Conservation (phyloP, 805 yeast species). For the Yarrowia sp. region DNA sequence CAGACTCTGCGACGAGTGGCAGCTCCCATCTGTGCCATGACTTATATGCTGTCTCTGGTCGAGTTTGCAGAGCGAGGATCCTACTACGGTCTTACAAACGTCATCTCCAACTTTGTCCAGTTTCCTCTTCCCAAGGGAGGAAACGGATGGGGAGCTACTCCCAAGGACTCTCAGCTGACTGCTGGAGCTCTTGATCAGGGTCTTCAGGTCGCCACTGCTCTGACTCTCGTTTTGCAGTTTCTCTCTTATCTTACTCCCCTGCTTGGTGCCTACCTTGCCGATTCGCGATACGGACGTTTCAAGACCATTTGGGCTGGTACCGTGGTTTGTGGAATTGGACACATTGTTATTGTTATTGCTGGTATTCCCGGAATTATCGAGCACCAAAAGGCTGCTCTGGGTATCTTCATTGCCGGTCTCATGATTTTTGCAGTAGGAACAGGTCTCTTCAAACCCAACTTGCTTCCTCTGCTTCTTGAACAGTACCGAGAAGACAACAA, state of each 20-base stretch:
- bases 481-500: not conserved
- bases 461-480: not conserved
- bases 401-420: not conserved
- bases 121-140: not conserved
- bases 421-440: not conserved
- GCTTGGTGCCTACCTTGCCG: not conserved
- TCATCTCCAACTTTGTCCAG: not conserved
- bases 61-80: not conserved
- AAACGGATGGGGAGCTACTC: not conserved
- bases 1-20: not conserved
- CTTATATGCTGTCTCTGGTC: not conserved
- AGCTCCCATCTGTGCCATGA: not conserved
- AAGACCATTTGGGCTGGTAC: not conserved
- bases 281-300: not conserved
- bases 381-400: not conserved
- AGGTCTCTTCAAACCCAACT: not conserved
- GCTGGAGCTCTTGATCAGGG: not conserved
- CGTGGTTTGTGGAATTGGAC: not conserved
- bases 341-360: not conserved
- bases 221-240: not conserved
- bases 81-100: not conserved
- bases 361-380: not conserved
- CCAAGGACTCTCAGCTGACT: not conserved
- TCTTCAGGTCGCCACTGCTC: not conserved
- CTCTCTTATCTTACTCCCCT: not conserved